Conservation (phyloP, 2,329 filamentous ascomycete species). For the Plenodomus lindquistii region DNA sequence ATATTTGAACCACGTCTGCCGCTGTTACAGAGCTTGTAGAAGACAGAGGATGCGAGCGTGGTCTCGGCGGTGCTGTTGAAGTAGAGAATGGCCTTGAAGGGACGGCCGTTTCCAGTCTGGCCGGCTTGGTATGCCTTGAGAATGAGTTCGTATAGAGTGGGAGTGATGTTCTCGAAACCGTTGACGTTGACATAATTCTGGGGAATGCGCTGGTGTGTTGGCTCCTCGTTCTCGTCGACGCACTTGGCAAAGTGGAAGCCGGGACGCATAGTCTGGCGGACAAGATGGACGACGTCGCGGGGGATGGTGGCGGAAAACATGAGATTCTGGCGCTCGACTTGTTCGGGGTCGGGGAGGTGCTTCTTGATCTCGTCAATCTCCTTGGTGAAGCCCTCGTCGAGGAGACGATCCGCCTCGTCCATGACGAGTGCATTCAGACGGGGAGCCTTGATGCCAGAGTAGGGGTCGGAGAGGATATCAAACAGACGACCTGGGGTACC, state of each 20-base stretch:
- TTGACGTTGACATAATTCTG: conserved; percentile 72
- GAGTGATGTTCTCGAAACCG: conserved; percentile 75
- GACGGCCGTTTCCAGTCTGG: conserved; percentile 50
- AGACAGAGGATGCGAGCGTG: conserved; percentile 63
- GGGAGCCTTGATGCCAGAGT: conserved; percentile 65
- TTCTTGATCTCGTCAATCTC: conserved; percentile 54
- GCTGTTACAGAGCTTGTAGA: conserved; percentile 53
- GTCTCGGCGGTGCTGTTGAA: conserved; percentile 79
- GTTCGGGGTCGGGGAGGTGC: conserved; percentile 62
- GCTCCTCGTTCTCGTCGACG: conserved; percentile 77
- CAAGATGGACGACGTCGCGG: conserved; percentile 77
- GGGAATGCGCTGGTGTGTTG: conserved; percentile 82
- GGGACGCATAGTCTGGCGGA: conserved; percentile 75
- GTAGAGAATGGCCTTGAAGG: conserved; percentile 97
- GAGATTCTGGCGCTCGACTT: conserved; percentile 81
- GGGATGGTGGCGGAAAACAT: conserved; percentile 96
- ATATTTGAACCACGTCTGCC: conserved; percentile 35
- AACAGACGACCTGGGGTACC: conserved; percentile 87
- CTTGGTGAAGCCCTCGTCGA: conserved; percentile 61
- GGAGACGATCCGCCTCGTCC: conserved; percentile 69
- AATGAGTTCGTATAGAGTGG: conserved; percentile 76
- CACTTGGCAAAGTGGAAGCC: conserved; percentile 90
- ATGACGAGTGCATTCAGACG: conserved; percentile 63
- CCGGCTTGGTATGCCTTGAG: conserved; percentile 60
- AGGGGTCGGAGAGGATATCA: conserved; percentile 74